Percentiles rank a stretch among this genome's conserved stretches.
Evolutionary conservation across 129 eudicot genomes (phyloP).

Genomic region (Lactuca sativa): DNA sequence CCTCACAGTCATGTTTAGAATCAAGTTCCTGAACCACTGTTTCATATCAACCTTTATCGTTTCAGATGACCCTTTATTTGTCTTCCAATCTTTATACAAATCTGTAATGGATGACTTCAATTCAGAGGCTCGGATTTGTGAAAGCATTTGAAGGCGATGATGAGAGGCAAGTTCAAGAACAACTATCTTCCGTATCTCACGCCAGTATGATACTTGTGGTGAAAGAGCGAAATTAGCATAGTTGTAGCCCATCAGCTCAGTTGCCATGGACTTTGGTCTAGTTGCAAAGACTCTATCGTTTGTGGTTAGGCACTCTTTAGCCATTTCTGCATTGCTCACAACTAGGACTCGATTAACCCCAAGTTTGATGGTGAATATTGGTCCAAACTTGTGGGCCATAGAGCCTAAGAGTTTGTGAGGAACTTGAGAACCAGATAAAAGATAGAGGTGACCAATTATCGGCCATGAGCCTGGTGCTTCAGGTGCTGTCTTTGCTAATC

Average conservation of each 20-base stretch:
- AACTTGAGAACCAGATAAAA: constrained; percentile 19
- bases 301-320: constrained; percentile 33
- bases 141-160: neutral
- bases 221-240: constrained; percentile 20
- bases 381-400: constrained; percentile 34
- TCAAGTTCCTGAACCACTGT: constrained; percentile 14
- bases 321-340: constrained; percentile 6
- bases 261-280: constrained; percentile 26
- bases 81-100: constrained; percentile 5
- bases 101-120: constrained; percentile 6
- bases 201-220: constrained; percentile 32
- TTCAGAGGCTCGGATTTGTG: constrained; percentile 15
- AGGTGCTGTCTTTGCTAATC: neutral
- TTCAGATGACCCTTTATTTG: constrained; percentile 5
- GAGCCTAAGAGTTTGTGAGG: constrained; percentile 26
- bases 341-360: constrained; percentile 20
- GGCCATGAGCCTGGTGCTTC: constrained; percentile 39
- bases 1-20: constrained; percentile 10
- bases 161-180: constrained; percentile 19
- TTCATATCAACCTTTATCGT: constrained; percentile 22
- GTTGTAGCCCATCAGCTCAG: constrained; percentile 26
- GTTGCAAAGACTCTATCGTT: constrained; percentile 27
- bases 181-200: constrained; percentile 18
- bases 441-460: constrained; percentile 28
- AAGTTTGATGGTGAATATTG: constrained; percentile 29